These are phyloP conservation scores for Kazachstania sp. DNA, from an alignment of 1,139 yeast genomes.

Conservation along the genomic window DNA sequence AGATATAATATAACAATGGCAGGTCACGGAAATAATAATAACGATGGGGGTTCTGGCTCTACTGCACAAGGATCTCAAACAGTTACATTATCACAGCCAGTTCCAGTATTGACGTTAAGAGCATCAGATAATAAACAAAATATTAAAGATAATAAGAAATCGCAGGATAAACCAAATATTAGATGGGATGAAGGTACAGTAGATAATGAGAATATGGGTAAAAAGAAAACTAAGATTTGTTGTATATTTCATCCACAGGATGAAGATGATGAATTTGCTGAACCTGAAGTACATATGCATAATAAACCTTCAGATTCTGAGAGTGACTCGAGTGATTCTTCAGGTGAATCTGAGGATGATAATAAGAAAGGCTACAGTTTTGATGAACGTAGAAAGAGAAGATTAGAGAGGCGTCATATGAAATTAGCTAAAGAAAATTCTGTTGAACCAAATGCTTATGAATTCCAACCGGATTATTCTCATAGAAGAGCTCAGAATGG, in stretches of 20 bases:
- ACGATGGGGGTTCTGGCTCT: slow-evolving; percentile 2
- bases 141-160: slow-evolving; percentile 16
- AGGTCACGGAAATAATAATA: background rate
- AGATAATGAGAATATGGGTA: slow-evolving; percentile 81
- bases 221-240: slow-evolving; percentile 87
- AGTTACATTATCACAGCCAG: slow-evolving; percentile 8
- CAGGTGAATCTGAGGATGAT: slow-evolving; percentile 26
- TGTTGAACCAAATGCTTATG: slow-evolving; percentile 62
- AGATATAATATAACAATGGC: background rate
- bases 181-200: slow-evolving; percentile 80
- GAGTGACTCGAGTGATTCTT: slow-evolving; percentile 15
- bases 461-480: slow-evolving; percentile 57
- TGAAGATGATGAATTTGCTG: slow-evolving; percentile 27
- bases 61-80: slow-evolving; percentile 16
- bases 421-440: slow-evolving; percentile 18
- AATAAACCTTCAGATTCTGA: slow-evolving; percentile 7
- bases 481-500: slow-evolving; percentile 9
- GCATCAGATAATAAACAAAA: background rate
- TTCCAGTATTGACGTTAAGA: slow-evolving; percentile 9
- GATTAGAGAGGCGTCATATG: slow-evolving; percentile 28
- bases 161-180: slow-evolving; percentile 38
- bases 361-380: slow-evolving; percentile 19
- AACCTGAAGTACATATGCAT: slow-evolving; percentile 6
- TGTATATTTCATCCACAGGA: slow-evolving; percentile 85
- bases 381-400: slow-evolving; percentile 27